Evolutionary conservation across 2,329 filamentous ascomycete genomes (phyloP).

Genomic region (Albifimbria verrucaria): DNA sequence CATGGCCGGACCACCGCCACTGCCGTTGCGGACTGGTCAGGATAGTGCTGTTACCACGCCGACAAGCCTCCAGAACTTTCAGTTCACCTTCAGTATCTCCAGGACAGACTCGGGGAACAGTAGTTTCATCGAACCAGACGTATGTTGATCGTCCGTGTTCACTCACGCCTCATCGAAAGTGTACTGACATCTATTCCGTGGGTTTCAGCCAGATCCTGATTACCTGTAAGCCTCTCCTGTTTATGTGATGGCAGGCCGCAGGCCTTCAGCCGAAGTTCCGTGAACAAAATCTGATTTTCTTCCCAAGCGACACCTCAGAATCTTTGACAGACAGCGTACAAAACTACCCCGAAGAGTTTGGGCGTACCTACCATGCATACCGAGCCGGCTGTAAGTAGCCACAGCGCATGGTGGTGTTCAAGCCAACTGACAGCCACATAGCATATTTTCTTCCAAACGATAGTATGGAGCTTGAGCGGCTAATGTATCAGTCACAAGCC

Average conservation of each 20-base stretch:
- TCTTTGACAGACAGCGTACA: conserved; percentile 40
- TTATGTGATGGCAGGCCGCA: too few species aligned
- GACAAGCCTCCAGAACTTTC: conserved; percentile 18
- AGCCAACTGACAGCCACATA: conserved; percentile 14
- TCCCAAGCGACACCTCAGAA: conserved; percentile 24
- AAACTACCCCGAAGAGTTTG: conserved; percentile 39
- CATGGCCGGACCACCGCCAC: not conserved
- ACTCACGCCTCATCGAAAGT: not conserved
- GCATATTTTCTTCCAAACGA: conserved; percentile 47
- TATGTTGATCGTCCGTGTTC: conserved; percentile 14
- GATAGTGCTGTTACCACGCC: conserved; percentile 4
- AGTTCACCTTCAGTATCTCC: conserved; percentile 30
- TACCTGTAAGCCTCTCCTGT: conserved; percentile 16
- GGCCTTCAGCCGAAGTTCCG: too few species aligned
- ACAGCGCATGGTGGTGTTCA: too few species aligned
- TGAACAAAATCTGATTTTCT: too few species aligned
- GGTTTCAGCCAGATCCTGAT: conserved; percentile 15
- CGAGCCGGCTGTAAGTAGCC: conserved; percentile 43
- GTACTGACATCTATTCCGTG: conserved; percentile 14
- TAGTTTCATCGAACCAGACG: conserved; percentile 30
- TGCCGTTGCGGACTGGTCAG: not conserved
- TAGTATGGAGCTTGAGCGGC: conserved; percentile 35
- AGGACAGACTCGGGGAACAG: conserved; percentile 20
- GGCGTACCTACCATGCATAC: conserved; percentile 46
- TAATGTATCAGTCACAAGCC: conserved; percentile 35